Percentiles rank a stretch among this genome's conserved stretches.
These are phyloP conservation scores for Nemophila menziesii DNA, from an alignment of 257 asterid species.

Conservation along the genomic window DNA sequence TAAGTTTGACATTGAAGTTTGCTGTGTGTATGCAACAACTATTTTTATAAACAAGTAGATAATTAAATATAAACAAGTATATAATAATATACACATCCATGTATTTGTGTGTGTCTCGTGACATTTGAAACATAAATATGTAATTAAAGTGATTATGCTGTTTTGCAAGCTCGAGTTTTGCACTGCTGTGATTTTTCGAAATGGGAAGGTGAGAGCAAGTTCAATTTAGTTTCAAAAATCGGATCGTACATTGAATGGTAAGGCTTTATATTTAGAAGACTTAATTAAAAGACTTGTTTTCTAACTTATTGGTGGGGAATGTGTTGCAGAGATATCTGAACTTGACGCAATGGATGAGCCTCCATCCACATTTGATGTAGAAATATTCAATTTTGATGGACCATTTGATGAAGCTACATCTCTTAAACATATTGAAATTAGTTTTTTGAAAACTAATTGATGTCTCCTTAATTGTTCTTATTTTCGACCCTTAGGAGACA, in stretches of 20 bases:
- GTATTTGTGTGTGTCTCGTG: too few relatives aligned
- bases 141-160: too few relatives aligned
- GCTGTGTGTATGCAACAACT: too few relatives aligned
- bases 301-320: conserved; percentile 11
- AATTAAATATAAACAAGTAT: too few relatives aligned
- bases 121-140: too few relatives aligned
- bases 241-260: conserved; percentile 86
- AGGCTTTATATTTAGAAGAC: not conserved
- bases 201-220: conserved; percentile 76
- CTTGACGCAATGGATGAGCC: conserved; percentile 99
- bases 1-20: too few relatives aligned
- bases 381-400: conserved; percentile 87
- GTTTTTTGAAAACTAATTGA: conserved; percentile 65
- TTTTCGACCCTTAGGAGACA: too few relatives aligned
- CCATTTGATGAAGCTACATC: conserved; percentile 88
- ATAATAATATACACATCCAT: too few relatives aligned
- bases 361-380: conserved; percentile 81
- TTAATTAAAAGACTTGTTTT: not conserved
- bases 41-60: too few relatives aligned
- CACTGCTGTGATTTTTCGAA: too few relatives aligned
- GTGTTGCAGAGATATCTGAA: conserved; percentile 76
- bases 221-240: conserved; percentile 90
- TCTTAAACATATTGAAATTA: conserved; percentile 78
- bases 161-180: too few relatives aligned
- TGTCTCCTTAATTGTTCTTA: too few relatives aligned